Percentiles rank a stretch among this genome's conserved stretches.
These are phyloP conservation scores for Xerocomellus dryophilus DNA, from an alignment of 768 basidiomycete genomes.

Conservation along the genomic window DNA sequence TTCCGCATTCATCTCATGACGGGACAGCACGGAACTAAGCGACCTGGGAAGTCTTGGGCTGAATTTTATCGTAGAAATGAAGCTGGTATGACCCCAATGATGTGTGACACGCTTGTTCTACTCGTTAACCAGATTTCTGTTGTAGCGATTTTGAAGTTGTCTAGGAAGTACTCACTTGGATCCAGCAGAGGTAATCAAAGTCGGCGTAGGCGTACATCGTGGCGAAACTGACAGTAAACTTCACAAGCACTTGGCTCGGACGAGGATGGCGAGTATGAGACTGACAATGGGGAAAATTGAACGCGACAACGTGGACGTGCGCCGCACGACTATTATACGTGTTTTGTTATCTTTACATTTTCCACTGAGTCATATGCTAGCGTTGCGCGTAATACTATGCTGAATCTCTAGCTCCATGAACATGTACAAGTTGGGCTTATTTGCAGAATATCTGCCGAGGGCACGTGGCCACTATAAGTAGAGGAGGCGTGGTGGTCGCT, in stretches of 20 bases:
- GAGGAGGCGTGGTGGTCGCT: slow-evolving; percentile 3
- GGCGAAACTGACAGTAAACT: slow-evolving; percentile 17
- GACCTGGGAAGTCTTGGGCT: slow-evolving; percentile 57
- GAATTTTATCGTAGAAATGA: slow-evolving; percentile 58
- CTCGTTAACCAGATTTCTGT: slow-evolving; percentile 3
- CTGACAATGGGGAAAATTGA: slow-evolving; percentile 15
- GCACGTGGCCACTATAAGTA: slow-evolving; percentile 35
- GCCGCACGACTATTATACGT: background rate
- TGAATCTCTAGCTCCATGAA: background rate
- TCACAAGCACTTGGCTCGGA: slow-evolving; percentile 7
- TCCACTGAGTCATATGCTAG: background rate
- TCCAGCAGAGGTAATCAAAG: slow-evolving; percentile 8
- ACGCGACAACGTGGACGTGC: background rate
- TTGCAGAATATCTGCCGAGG: slow-evolving; percentile 8
- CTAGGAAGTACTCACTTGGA: slow-evolving; percentile 24
- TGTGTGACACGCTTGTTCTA: background rate
- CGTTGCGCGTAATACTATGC: slow-evolving; percentile 9
- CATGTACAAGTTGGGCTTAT: slow-evolving; percentile 7
- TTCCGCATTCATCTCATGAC: slow-evolving; percentile 2
- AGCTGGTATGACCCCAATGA: slow-evolving; percentile 37
- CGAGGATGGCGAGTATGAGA: slow-evolving; percentile 23
- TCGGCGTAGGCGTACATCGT: slow-evolving; percentile 24
- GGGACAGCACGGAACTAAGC: slow-evolving; percentile 44
- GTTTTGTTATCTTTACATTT: slow-evolving; percentile 1
- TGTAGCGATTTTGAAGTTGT: slow-evolving; percentile 26